Percentiles rank a stretch among this genome's conserved stretches.
phyloP scores from a whole-genome alignment of 805 yeast species.

The Schwanniomyces sp. region DNA sequence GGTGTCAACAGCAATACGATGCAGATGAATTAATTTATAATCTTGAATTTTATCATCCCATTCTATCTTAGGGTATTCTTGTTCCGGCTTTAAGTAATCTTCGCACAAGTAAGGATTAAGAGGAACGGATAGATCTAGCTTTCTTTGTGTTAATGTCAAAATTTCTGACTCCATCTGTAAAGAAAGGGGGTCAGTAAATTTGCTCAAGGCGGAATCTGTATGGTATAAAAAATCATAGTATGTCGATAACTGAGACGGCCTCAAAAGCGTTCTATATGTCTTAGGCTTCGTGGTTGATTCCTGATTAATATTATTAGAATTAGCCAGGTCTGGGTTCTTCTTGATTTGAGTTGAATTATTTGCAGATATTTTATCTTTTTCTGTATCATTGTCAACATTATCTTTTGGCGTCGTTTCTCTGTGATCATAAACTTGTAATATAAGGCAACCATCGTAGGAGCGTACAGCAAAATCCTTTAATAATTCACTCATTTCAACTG shows the following conservation, averaged over 20 bases:
- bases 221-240: conserved; percentile 85
- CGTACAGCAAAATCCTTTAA: conserved; percentile 81
- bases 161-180: conserved; percentile 87
- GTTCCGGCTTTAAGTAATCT: conserved; percentile 48
- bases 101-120: conserved; percentile 61
- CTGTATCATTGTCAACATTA: background rate
- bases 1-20: conserved; percentile 31
- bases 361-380: background rate
- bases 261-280: conserved; percentile 71
- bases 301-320: conserved; percentile 1
- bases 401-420: conserved; percentile 42
- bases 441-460: conserved; percentile 87
- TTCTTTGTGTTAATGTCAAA: conserved; percentile 72
- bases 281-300: conserved; percentile 52
- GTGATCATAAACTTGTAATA: conserved; percentile 85
- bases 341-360: background rate
- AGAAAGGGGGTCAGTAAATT: conserved; percentile 77
- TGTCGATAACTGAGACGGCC: conserved; percentile 77
- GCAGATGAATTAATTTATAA: conserved; percentile 25
- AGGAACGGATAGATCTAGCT: conserved; percentile 72
- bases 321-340: background rate
- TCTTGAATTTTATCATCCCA: conserved; percentile 37
- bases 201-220: conserved; percentile 71
- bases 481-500: conserved; percentile 86
- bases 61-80: conserved; percentile 46